A percentile compares a stretch with the other conserved stretches of the same genome.
Conservation (phyloP, 2,329 filamentous ascomycete genomes). For the Dothistroma septosporum region DNA sequence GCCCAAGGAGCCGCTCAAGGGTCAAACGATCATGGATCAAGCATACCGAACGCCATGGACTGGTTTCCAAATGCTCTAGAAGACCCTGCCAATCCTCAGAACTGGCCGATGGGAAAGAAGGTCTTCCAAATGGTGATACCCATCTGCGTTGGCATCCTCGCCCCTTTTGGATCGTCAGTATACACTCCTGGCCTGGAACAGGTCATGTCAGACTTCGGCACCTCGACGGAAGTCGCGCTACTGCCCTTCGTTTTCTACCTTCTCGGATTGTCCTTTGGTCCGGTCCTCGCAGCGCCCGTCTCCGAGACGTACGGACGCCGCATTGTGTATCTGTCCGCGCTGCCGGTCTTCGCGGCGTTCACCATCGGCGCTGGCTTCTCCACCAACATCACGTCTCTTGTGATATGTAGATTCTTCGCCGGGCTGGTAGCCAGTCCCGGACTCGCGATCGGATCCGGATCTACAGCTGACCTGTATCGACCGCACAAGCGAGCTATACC, state of each 20-base stretch:
- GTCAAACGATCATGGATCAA: too few relatives aligned
- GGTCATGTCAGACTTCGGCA: slow-evolving; percentile 51
- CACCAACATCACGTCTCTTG: slow-evolving; percentile 48
- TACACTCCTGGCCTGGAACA: slow-evolving; percentile 28
- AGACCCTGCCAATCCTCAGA: slow-evolving; percentile 20
- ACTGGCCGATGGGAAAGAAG: slow-evolving; percentile 17
- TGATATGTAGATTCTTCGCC: slow-evolving; percentile 63
- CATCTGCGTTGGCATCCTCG: slow-evolving; percentile 17
- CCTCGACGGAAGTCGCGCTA: slow-evolving; percentile 54
- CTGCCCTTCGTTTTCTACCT: slow-evolving; percentile 57
- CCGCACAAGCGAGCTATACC: slow-evolving; percentile 13
- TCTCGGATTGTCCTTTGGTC: slow-evolving; percentile 57
- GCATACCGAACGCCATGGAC: slow-evolving; percentile 15
- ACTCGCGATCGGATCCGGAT: slow-evolving; percentile 11
- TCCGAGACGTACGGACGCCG: slow-evolving; percentile 56
- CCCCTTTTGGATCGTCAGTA: slow-evolving; percentile 30
- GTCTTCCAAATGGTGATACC: slow-evolving; percentile 1
- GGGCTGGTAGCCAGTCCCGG: slow-evolving; percentile 65
- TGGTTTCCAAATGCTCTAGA: slow-evolving; percentile 10
- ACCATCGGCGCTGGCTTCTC: slow-evolving; percentile 53
- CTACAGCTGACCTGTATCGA: slow-evolving; percentile 16
- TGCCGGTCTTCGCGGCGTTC: slow-evolving; percentile 52
- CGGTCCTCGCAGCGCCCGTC: slow-evolving; percentile 53
- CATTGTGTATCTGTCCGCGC: slow-evolving; percentile 47
- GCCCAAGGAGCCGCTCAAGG: too few relatives aligned